Evolutionary conservation across 176 grass and related monocot genomes (phyloP).

Genomic region (Raddia distichophylla): DNA sequence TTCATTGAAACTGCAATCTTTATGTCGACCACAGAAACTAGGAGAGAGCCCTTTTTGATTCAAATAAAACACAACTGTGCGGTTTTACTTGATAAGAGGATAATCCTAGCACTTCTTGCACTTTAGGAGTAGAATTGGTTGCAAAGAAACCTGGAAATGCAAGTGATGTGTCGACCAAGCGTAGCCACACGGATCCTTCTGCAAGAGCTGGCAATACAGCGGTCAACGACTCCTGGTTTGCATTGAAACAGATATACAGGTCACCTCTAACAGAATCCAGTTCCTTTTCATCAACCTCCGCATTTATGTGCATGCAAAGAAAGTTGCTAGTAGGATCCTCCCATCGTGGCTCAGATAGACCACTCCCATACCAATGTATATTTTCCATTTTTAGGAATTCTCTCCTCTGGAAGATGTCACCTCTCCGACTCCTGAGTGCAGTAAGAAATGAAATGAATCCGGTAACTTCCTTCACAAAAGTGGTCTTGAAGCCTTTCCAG

Average conservation of each 20-base stretch:
- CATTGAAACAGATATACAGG: conserved; percentile 87
- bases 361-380: conserved; percentile 75
- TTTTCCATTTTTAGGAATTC: conserved; percentile 88
- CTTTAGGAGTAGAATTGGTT: conserved; percentile 42
- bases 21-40: conserved; percentile 17
- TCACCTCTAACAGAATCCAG: conserved; percentile 50
- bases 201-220: conserved; percentile 59
- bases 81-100: conserved; percentile 74
- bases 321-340: conserved; percentile 65
- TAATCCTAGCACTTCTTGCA: conserved; percentile 49
- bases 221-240: conserved; percentile 37
- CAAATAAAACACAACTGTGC: conserved; percentile 85
- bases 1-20: not conserved
- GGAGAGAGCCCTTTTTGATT: conserved; percentile 56
- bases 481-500: conserved; percentile 67
- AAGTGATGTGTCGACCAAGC: conserved; percentile 93
- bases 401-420: conserved; percentile 74
- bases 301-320: conserved; percentile 68
- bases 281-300: conserved; percentile 38
- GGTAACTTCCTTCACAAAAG: conserved; percentile 70
- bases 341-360: conserved; percentile 72
- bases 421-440: conserved; percentile 59
- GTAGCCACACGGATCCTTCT: conserved; percentile 73
- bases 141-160: conserved; percentile 83
- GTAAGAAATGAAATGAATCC: conserved; percentile 81